Percentiles rank a stretch among this genome's conserved stretches.
Evolutionary conservation across 768 basidiomycete genomes (phyloP).

Genomic region (Naganishia kalamii): DNA sequence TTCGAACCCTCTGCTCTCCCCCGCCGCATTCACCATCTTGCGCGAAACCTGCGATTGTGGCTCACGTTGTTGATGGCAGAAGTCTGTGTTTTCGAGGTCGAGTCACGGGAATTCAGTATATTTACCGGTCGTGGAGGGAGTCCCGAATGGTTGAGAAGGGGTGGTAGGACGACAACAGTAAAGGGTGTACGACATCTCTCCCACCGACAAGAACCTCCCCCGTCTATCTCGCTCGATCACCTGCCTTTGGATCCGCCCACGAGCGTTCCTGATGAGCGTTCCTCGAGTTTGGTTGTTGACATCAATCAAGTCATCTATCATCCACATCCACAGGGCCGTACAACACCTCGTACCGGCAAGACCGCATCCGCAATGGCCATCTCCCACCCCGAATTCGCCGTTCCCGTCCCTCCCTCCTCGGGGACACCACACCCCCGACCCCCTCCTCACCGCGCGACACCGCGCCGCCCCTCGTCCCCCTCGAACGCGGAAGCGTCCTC

Average conservation of each 20-base stretch:
- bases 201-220: not conserved
- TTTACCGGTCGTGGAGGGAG: too few relatives aligned
- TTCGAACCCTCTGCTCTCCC: constrained; percentile 21
- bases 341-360: not conserved
- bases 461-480: not conserved
- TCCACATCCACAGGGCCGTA: too few relatives aligned
- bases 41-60: not conserved
- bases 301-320: too few relatives aligned
- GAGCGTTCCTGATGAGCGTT: not conserved
- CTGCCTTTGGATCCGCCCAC: not conserved
- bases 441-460: not conserved
- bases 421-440: not conserved
- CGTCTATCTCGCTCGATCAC: not conserved
- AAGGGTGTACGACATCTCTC: not conserved
- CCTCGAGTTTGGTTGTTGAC: not conserved
- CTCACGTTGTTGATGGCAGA: not conserved
- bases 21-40: constrained; percentile 14
- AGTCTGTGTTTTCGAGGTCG: not conserved
- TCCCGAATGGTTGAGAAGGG: not conserved
- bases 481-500: constrained; percentile 1
- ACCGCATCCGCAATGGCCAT: not conserved
- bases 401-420: not conserved
- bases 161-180: not conserved
- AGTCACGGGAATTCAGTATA: not conserved
- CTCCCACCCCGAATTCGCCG: not conserved